A percentile compares a stretch with the other conserved stretches of the same genome.
phyloP scores from a whole-genome alignment of 306 rosid species.

The Sicyos edulis region DNA sequence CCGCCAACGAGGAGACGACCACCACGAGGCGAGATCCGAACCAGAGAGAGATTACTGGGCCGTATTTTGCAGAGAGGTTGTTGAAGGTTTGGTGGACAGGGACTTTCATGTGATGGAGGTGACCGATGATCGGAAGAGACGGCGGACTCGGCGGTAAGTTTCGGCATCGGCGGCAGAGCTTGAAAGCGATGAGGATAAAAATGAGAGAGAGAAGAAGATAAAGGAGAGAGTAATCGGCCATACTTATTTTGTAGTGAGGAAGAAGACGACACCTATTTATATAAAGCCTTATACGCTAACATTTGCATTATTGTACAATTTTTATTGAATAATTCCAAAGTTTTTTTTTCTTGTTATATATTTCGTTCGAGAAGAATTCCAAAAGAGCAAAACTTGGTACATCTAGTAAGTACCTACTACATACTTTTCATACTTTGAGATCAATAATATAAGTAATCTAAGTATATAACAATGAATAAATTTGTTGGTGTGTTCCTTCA shows the following conservation, averaged over 20 bases:
- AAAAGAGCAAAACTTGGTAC: no score
- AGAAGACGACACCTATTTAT: no score
- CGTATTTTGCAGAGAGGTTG: conserved; percentile 41
- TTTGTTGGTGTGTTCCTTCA: no score
- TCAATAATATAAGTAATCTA: no score
- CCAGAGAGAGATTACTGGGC: conserved; percentile 31
- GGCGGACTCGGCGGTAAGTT: conserved; percentile 51
- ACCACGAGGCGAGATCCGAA: conserved; percentile 35
- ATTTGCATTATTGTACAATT: no score
- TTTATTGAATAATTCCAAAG: no score
- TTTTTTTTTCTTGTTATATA: no score
- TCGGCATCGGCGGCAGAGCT: conserved; percentile 14
- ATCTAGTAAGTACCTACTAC: no score
- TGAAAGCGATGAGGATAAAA: conserved; percentile 24
- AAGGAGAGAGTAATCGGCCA: conserved; percentile 7
- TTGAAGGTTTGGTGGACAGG: conserved; percentile 39
- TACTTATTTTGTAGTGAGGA: neutral
- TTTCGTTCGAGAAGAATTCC: no score
- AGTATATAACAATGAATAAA: no score
- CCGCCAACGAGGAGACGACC: conserved; percentile 43
- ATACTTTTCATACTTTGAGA: no score
- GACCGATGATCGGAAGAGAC: conserved; percentile 51
- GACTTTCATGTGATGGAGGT: conserved; percentile 43
- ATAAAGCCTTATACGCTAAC: no score
- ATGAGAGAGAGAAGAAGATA: conserved; percentile 25